Evolutionary conservation across 2,329 filamentous ascomycete genomes (phyloP), one percentile per base, ranked within the genome.

Genomic region (Sporothrix brasiliensis): DNA sequence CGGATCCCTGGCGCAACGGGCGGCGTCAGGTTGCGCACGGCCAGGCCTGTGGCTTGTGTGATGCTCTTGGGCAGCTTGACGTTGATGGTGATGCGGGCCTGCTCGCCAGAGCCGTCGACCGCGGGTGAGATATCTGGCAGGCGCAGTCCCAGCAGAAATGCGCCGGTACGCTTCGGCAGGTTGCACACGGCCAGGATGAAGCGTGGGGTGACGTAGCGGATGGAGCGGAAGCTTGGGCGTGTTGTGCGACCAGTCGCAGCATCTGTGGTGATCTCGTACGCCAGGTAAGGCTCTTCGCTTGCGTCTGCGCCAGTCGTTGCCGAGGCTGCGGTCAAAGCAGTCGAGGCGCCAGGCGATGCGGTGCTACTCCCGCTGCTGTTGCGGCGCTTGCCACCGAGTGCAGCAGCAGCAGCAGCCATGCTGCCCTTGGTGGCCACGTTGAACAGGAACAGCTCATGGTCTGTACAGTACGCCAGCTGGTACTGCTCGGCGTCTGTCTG

Each of bases 381-480:
- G 27, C 63, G 49, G 21, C 53, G 41, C n/a, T 34, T 39, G 54
- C 41, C 52, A 7, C 44, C 61, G 16, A 14, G 61, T 7, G 61
- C 44, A n/a, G 61, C 54, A 34, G 16, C 56, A 14, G 41, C 14
- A 16, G 19, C 56, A 14, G 41, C 14, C 27, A 19, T 24, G n/a
- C 80, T 76, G 58, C 81, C 75, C 73, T 83, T 82, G 76, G 82
- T 84, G 74, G 78, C 82, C 54, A 92, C 79, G 44, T 87, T 86
- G 75, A 91, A 52, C 49, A 91, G 81, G 79, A 89, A 91, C 65
- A 98, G 85, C 74, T 93, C 88, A 77, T 90, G 84, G 73, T 92
- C 89, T 75, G 91, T 89, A 79, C 91, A 94, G 79, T 93, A 97
- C 3, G 89, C 90, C 69, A 97, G 82, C 74, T 89, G 86, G 78